Evolutionary conservation across 2,329 filamentous ascomycete species (phyloP).

Genomic region (Paracorniculantispora psalliotae): DNA sequence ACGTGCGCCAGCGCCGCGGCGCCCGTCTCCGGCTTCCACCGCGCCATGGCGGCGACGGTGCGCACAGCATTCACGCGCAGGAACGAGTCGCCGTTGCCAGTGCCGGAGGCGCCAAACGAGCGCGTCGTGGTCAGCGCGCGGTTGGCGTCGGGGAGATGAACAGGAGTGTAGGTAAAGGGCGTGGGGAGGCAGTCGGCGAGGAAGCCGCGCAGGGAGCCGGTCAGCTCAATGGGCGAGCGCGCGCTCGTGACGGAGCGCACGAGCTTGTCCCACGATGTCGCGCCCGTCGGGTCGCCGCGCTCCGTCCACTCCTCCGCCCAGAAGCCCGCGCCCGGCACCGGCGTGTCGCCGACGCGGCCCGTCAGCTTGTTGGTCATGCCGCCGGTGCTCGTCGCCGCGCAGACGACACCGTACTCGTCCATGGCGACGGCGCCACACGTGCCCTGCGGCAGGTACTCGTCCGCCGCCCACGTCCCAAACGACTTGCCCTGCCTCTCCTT

Average conservation of each 20-base stretch:
- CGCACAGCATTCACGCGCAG: slow-evolving; percentile 65
- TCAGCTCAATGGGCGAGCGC: slow-evolving; percentile 17
- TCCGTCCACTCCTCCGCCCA: slow-evolving; percentile 83
- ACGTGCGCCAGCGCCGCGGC: slow-evolving; percentile 58
- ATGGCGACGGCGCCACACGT: slow-evolving; percentile 80
- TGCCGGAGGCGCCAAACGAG: slow-evolving; percentile 63
- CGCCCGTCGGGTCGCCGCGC: slow-evolving; percentile 30
- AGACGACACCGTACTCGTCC: slow-evolving; percentile 69
- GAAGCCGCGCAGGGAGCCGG: slow-evolving; percentile 40
- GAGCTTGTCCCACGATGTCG: slow-evolving; percentile 16
- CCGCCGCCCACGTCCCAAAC: slow-evolving; percentile 48
- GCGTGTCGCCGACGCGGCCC: slow-evolving; percentile 81
- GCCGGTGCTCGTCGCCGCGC: slow-evolving; percentile 63
- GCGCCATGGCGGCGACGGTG: slow-evolving; percentile 67
- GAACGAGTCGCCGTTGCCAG: slow-evolving; percentile 87
- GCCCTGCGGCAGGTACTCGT: slow-evolving; percentile 72
- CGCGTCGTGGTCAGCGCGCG: slow-evolving; percentile 35
- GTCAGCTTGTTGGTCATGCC: slow-evolving; percentile 86
- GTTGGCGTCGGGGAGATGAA: no score
- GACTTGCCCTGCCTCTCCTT: slow-evolving; percentile 17
- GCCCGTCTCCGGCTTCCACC: slow-evolving; percentile 53
- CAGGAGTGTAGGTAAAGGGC: slow-evolving; percentile 36
- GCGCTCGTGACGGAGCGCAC: slow-evolving; percentile 19
- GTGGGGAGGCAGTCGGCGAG: slow-evolving; percentile 58
- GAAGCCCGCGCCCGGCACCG: slow-evolving; percentile 76